Evolutionary conservation across 306 rosid species (phyloP), one percentile per base, ranked within the genome.

Genomic region (Quercus berberidifolia): DNA sequence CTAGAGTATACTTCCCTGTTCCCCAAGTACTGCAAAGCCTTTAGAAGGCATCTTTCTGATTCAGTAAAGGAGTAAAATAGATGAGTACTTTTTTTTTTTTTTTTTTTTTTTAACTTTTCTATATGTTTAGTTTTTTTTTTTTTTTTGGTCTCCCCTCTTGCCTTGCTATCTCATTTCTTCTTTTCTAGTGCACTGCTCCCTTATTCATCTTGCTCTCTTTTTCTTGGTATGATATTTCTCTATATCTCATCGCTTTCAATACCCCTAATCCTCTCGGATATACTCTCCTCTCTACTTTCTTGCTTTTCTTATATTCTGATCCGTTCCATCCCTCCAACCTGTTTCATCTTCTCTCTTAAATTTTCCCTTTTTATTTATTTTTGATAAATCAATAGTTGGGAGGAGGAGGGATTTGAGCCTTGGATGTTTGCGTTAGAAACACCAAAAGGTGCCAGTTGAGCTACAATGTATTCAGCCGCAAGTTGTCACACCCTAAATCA

Each of bases 361-460:
- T 35, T 7, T 0, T 35, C 41, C 41, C 41, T 35, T 35, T 35
- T 35, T 35, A 35, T 6, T 35, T 35, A 35, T 35, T 35, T 35
- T 35, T 35, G 38, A 6, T 35, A 35, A 35, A 35, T 35, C 7
- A 35, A 35, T 35, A 35, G 41, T 35, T 35, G 41, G 41, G 41
- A 35, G 41, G 41, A 35, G 41, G 5, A 35, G 41, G 41, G 41
- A 35, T 35, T 35, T 35, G 41, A 0, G 41, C 41, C 41, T 35
- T 35, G 7, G 7, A 5, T 35, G 8, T 35, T 33, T 35, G 41
- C 0, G 0, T 35, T 35, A 7, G 41, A 35, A 35, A 35, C 41
- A 5, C 8, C 41, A 35, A 35, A 35, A 35, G 2, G 41, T 0
- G 8, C 41, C 2, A 35, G 0, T 35, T 5, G 0, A 0, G 41